phyloP scores from a whole-genome alignment of 805 yeast species.

The Schwanniomyces occidentalis region DNA sequence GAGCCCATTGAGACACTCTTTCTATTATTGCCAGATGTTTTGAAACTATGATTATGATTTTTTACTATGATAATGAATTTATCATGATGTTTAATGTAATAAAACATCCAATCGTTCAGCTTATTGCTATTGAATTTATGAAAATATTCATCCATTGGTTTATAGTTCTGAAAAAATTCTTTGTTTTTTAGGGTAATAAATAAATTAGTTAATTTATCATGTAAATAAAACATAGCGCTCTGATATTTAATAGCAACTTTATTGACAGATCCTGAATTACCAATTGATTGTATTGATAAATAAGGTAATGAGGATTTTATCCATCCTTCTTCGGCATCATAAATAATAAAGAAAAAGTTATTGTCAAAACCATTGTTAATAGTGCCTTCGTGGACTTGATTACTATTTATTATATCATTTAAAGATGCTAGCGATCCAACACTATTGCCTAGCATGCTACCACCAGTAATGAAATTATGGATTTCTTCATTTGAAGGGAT shows the following conservation, averaged over 20 bases:
- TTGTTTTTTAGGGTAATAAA: slow-evolving; percentile 25
- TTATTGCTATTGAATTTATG: slow-evolving; percentile 41
- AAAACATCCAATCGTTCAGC: slow-evolving; percentile 43
- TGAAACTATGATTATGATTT: slow-evolving; percentile 27
- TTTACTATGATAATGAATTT: slow-evolving; percentile 36
- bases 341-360: slow-evolving; percentile 39
- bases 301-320: slow-evolving; percentile 40
- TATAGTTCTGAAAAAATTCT: slow-evolving; percentile 20
- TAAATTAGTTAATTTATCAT: slow-evolving; percentile 36
- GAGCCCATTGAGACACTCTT: slow-evolving; percentile 6
- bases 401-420: slow-evolving; percentile 11
- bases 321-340: slow-evolving; percentile 21
- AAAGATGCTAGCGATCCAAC: slow-evolving; percentile 28
- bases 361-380: slow-evolving; percentile 22
- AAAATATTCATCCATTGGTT: slow-evolving; percentile 31
- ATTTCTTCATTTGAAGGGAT: slow-evolving; percentile 26
- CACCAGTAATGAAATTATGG: slow-evolving; percentile 12
- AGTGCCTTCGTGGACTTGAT: not conserved
- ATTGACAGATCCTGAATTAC: slow-evolving; percentile 7
- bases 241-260: slow-evolving; percentile 15
- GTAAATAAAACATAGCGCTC: slow-evolving; percentile 37
- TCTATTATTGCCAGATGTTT: slow-evolving; percentile 10
- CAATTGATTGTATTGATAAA: slow-evolving; percentile 21
- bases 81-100: slow-evolving; percentile 29
- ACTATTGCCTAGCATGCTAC: slow-evolving; percentile 25